These are phyloP conservation scores for Baorangia bicolor DNA, from an alignment of 768 basidiomycete genomes.

Conservation along the genomic window DNA sequence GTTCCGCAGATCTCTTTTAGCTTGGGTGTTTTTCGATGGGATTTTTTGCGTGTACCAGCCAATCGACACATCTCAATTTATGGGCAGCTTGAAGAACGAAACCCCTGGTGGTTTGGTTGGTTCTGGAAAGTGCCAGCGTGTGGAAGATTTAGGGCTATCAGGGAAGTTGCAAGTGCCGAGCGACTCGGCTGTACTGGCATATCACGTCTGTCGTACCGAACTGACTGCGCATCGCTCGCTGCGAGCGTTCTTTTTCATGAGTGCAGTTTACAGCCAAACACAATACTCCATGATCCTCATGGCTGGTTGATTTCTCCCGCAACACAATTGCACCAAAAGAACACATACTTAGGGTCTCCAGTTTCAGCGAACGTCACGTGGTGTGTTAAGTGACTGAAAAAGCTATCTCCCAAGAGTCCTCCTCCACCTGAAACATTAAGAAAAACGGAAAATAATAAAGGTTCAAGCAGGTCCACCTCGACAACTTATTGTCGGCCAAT, in stretches of 20 bases:
- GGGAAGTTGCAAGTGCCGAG: too few species aligned
- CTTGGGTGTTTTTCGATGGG: not conserved
- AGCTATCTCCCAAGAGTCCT: too few species aligned
- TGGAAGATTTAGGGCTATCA: not conserved
- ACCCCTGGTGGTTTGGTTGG: not conserved
- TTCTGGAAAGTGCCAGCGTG: not conserved
- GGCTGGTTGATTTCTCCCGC: not conserved
- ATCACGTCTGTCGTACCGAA: not conserved
- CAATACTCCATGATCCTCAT: not conserved
- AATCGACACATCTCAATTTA: not conserved
- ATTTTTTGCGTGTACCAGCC: not conserved
- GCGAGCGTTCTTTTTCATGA: not conserved
- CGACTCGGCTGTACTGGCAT: not conserved
- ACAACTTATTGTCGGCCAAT: too few species aligned
- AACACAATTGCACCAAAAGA: not conserved
- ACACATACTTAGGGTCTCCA: too few species aligned
- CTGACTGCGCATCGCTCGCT: not conserved
- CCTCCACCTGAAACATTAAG: too few species aligned
- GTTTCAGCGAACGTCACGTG: too few species aligned
- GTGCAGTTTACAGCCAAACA: not conserved
- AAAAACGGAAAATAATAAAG: too few species aligned
- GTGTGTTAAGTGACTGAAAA: too few species aligned
- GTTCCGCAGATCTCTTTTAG: not conserved
- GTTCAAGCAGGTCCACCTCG: too few species aligned
- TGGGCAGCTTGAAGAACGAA: not conserved